phyloP scores from a whole-genome alignment of 202 grass and related monocot genomes.

The Setaria italica region DNA sequence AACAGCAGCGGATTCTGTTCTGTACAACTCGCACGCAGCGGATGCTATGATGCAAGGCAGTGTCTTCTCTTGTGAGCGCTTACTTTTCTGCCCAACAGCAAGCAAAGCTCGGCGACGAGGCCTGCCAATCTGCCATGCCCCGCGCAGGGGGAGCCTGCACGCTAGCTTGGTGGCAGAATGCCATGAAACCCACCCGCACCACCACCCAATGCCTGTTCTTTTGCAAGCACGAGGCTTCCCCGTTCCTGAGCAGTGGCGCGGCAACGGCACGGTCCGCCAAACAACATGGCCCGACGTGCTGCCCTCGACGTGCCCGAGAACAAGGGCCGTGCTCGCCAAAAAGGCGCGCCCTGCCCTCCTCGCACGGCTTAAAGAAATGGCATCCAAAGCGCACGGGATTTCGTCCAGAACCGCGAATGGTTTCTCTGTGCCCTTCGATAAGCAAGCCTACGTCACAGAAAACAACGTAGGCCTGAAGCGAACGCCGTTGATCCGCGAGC shows the following conservation, averaged over 20 bases:
- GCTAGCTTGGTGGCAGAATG: constrained; percentile 17
- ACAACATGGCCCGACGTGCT: constrained; percentile 6
- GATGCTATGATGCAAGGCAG: background rate
- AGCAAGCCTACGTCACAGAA: background rate
- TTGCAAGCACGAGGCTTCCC: background rate
- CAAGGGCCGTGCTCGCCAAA: constrained; percentile 15
- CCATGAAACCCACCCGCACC: background rate
- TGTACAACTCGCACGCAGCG: background rate
- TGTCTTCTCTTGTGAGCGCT: background rate
- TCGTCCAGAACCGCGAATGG: background rate
- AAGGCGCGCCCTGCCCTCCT: constrained; percentile 36
- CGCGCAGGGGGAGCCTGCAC: constrained; percentile 25
- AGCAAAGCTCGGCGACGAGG: background rate
- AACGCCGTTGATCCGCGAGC: background rate
- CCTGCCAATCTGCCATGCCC: constrained; percentile 2
- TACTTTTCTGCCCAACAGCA: background rate
- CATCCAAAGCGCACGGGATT: background rate
- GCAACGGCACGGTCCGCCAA: constrained; percentile 34
- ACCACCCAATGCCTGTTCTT: background rate
- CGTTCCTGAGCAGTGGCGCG: constrained; percentile 23
- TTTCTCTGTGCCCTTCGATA: background rate
- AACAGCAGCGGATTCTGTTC: background rate
- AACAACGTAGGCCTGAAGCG: background rate
- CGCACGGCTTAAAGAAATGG: background rate
- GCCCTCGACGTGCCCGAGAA: constrained; percentile 35